Evolutionary conservation across 768 basidiomycete species (phyloP).

Genomic region (Auriculariales sp.): DNA sequence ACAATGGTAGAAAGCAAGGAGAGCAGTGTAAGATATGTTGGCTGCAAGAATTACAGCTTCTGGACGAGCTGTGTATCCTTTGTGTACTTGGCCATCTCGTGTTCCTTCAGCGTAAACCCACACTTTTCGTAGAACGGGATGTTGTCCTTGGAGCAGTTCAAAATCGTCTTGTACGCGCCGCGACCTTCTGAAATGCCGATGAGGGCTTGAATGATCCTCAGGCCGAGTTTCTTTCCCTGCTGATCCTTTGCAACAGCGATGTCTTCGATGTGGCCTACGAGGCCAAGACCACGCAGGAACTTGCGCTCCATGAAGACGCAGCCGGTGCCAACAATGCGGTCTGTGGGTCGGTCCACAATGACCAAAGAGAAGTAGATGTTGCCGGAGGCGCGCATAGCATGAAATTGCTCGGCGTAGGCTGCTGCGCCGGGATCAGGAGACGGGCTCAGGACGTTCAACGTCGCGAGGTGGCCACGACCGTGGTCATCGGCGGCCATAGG

Average conservation of each 20-base stretch:
- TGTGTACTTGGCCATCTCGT: constrained; percentile 74
- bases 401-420: constrained; percentile 60
- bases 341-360: constrained; percentile 57
- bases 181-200: constrained; percentile 66
- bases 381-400: constrained; percentile 33
- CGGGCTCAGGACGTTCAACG: constrained; percentile 59
- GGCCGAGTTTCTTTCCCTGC: constrained; percentile 86
- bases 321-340: constrained; percentile 74
- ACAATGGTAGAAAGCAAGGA: no score
- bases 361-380: constrained; percentile 75
- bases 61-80: neutral
- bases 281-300: constrained; percentile 74
- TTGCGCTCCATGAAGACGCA: constrained; percentile 85
- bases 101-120: constrained; percentile 80
- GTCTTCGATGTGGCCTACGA: constrained; percentile 94
- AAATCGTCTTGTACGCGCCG: constrained; percentile 92
- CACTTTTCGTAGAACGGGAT: constrained; percentile 97
- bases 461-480: constrained; percentile 63
- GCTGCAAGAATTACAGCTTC: neutral
- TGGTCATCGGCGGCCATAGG: constrained; percentile 82
- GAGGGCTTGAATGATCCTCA: constrained; percentile 75
- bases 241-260: constrained; percentile 80
- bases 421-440: constrained; percentile 50
- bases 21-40: neutral
- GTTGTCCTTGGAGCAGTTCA: constrained; percentile 86